These are phyloP conservation scores for Annulohypoxylon truncatum DNA, from an alignment of 2,329 filamentous ascomycete species.

Conservation along the genomic window DNA sequence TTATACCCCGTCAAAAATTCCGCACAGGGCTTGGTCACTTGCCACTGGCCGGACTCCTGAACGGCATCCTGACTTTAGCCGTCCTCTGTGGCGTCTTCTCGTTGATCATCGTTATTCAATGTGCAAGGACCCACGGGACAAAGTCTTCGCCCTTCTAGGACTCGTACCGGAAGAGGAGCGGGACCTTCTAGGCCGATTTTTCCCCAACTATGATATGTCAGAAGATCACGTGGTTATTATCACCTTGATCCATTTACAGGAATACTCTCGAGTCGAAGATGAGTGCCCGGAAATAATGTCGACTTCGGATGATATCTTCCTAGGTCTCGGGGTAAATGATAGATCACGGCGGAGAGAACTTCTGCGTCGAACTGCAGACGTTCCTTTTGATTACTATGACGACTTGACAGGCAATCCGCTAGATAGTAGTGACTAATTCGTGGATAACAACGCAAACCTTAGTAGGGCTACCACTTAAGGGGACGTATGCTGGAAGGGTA, in stretches of 20 bases:
- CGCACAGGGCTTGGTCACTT: background rate
- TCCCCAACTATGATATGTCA: background rate
- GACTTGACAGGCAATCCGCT: too few species aligned
- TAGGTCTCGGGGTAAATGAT: too few species aligned
- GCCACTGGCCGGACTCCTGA: background rate
- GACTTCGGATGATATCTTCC: too few species aligned
- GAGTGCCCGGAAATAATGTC: too few species aligned
- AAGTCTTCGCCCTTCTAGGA: background rate
- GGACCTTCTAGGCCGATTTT: background rate
- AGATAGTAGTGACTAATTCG: too few species aligned
- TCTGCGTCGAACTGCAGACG: slow-evolving; percentile 7
- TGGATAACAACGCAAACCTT: too few species aligned
- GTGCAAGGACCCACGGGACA: background rate
- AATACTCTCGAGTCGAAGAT: too few species aligned
- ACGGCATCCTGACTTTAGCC: background rate
- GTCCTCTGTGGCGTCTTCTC: background rate
- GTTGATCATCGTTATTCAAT: background rate
- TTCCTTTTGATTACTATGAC: too few species aligned
- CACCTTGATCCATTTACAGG: too few species aligned
- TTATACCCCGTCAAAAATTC: background rate
- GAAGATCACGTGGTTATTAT: background rate
- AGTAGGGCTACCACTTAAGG: too few species aligned
- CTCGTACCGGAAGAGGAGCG: background rate
- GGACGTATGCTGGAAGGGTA: background rate
- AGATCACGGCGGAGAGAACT: too few species aligned